These are phyloP conservation scores for Penicillium sclerotigenum DNA, from an alignment of 2,329 filamentous ascomycete species.

Conservation along the genomic window DNA sequence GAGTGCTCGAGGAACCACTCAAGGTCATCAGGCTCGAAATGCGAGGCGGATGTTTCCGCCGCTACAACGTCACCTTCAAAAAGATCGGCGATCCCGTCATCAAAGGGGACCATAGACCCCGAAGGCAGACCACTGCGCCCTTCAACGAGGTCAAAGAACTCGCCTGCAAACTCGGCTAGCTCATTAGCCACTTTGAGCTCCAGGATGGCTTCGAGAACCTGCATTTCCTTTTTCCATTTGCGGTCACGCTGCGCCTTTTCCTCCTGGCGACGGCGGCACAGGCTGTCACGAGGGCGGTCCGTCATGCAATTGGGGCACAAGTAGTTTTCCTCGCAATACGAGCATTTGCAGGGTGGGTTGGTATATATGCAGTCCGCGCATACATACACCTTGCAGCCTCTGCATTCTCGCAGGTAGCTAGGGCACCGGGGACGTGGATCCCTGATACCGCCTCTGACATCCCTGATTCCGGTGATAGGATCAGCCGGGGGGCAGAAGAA, in stretches of 20 bases:
- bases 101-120: background rate
- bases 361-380: conserved; percentile 44
- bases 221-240: conserved; percentile 43
- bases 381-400: conserved; percentile 45
- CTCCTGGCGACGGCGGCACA: conserved; percentile 39
- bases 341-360: conserved; percentile 44
- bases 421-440: conserved; percentile 47
- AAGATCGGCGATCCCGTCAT: conserved; percentile 5
- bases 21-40: conserved; percentile 9
- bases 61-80: conserved; percentile 3
- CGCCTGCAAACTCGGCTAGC: conserved; percentile 41
- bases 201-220: conserved; percentile 39
- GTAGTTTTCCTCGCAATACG: conserved; percentile 45
- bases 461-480: conserved; percentile 3
- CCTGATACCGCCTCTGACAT: conserved; percentile 32
- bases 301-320: conserved; percentile 45
- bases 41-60: conserved; percentile 6
- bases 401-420: conserved; percentile 45
- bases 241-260: conserved; percentile 39
- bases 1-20: conserved; percentile 14
- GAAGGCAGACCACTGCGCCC: conserved; percentile 3
- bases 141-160: conserved; percentile 38
- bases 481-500: conserved; percentile 44
- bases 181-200: conserved; percentile 44
- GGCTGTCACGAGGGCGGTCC: conserved; percentile 38